These are phyloP conservation scores for Favolaschia claudopus DNA, from an alignment of 768 basidiomycete genomes.

Conservation along the genomic window DNA sequence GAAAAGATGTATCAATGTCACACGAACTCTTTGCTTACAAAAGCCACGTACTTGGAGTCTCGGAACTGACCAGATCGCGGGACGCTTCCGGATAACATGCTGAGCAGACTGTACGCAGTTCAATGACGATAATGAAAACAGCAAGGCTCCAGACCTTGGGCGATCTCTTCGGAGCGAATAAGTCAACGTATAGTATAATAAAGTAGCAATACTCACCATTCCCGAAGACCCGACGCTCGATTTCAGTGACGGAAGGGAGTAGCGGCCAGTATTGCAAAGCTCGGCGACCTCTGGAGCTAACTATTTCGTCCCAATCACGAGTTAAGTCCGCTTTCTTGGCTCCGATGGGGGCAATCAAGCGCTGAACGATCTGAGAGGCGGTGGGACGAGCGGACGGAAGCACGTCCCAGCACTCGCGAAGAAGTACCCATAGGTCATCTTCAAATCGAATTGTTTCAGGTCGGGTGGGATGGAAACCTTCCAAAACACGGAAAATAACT, in stretches of 20 bases:
- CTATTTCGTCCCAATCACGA: constrained; percentile 17
- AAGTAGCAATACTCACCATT: not conserved
- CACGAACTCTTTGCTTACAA: not conserved
- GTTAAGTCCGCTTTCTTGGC: not conserved
- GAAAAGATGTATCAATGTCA: too few species aligned
- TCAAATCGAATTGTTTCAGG: constrained; percentile 3
- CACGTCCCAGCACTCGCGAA: constrained; percentile 16
- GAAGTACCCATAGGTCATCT: constrained; percentile 16
- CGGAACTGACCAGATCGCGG: too few species aligned
- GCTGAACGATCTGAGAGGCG: constrained; percentile 7
- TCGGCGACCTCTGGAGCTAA: constrained; percentile 12
- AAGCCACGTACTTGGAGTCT: not conserved
- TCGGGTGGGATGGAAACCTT: constrained; percentile 5
- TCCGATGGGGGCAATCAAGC: constrained; percentile 10
- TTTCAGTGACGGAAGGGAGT: constrained; percentile 10
- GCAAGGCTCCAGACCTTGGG: not conserved
- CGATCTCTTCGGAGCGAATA: too few species aligned
- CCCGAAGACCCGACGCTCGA: constrained; percentile 12
- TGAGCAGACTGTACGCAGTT: too few species aligned
- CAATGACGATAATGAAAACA: too few species aligned
- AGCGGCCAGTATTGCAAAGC: constrained; percentile 17
- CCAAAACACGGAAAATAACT: not conserved
- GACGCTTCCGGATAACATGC: too few species aligned
- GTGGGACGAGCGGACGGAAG: constrained; percentile 4
- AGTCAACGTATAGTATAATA: not conserved